Evolutionary conservation across 208 protist species (phyloP).

Genomic region (Acanthamoeba triangularis): DNA sequence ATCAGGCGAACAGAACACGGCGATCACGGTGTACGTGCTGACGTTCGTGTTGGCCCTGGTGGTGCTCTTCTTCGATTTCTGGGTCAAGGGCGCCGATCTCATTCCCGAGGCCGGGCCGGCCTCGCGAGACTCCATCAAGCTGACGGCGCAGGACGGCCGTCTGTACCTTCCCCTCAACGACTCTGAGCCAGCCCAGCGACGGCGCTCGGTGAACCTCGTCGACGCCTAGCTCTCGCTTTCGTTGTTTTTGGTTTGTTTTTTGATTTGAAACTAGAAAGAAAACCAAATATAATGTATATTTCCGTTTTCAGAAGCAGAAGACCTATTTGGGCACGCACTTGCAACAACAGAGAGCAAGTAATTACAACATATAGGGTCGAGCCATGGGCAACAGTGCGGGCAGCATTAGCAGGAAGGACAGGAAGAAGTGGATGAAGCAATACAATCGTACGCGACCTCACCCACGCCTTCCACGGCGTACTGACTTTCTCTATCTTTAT

Average conservation of each 20-base stretch:
- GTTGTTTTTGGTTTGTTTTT: too few species aligned
- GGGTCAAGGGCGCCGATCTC: slow-evolving; percentile 27
- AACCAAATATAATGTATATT: too few species aligned
- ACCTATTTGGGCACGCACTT: too few species aligned
- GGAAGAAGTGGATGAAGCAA: not conserved
- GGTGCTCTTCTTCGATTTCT: slow-evolving; percentile 41
- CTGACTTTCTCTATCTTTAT: not conserved
- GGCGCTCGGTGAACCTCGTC: not conserved
- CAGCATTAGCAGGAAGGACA: not conserved
- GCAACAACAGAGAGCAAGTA: too few species aligned
- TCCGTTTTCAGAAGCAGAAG: too few species aligned
- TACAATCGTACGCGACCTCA: not conserved
- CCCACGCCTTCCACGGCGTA: too few species aligned
- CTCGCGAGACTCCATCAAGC: not conserved
- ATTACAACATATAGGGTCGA: too few species aligned
- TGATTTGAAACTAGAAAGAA: too few species aligned
- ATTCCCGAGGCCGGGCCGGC: not conserved
- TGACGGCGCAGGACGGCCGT: not conserved
- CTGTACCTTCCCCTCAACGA: not conserved
- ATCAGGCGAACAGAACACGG: not conserved
- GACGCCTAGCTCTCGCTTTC: not conserved
- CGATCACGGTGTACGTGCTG: not conserved
- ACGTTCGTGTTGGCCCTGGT: not conserved
- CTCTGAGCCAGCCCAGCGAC: not conserved
- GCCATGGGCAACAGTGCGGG: not conserved